phyloP scores from a whole-genome alignment of 345 rosid species.

The Melaleuca quinquenervia region DNA sequence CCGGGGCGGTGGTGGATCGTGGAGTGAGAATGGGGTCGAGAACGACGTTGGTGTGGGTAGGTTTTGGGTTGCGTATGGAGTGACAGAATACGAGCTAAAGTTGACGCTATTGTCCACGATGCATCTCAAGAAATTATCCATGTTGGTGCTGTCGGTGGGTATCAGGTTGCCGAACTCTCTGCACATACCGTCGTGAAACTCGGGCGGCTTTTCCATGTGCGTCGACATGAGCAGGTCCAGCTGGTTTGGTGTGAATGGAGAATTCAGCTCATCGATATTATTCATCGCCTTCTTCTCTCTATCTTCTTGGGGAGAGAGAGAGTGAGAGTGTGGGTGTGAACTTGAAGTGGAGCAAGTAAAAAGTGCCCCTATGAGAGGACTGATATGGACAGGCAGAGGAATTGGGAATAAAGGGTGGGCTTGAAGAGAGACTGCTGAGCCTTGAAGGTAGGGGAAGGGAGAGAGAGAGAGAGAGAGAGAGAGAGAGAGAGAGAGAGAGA shows the following conservation, averaged over 20 bases:
- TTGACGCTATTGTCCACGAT: background rate
- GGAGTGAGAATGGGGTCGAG: background rate
- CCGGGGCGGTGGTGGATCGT: background rate
- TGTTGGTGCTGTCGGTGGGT: background rate
- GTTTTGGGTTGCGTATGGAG: slow-evolving; percentile 2
- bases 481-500: slow-evolving; percentile 12
- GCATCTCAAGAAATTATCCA: background rate
- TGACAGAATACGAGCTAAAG: background rate
- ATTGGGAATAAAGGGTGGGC: slow-evolving; percentile 6
- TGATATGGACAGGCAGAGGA: slow-evolving; percentile 17
- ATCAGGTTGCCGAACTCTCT: background rate
- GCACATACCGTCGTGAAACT: background rate
- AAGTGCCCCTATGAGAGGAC: background rate
- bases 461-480: slow-evolving; percentile 17
- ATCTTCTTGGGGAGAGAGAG: background rate
- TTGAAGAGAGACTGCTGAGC: background rate
- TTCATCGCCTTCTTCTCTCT: slow-evolving; percentile 22
- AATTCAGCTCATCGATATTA: slow-evolving; percentile 18
- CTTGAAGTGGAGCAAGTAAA: background rate
- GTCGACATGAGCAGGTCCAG: slow-evolving; percentile 26
- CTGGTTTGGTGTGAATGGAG: slow-evolving; percentile 7
- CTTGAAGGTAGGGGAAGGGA: background rate
- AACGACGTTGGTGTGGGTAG: background rate
- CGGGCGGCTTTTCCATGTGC: slow-evolving; percentile 13
- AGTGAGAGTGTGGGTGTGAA: background rate